Conservation (phyloP, 441 rosid genomes). For the Mallotus repandus region DNA sequence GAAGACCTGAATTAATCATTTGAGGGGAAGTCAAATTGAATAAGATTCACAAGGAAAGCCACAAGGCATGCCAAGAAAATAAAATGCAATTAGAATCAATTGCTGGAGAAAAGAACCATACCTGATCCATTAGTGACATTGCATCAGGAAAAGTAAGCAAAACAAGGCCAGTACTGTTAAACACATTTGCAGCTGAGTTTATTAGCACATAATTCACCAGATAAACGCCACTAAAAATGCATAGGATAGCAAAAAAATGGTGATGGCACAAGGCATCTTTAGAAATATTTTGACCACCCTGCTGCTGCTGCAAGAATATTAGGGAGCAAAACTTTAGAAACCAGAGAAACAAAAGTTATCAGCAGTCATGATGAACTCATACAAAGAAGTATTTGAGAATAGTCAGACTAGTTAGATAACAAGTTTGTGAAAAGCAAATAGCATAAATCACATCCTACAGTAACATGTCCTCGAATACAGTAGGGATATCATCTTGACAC, state of each 20-base stretch:
- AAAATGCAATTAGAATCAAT: constrained; percentile 12
- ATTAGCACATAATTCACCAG: constrained; percentile 75
- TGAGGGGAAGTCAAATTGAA: constrained; percentile 8
- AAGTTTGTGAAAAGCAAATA: neutral
- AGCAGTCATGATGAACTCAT: neutral
- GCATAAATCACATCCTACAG: neutral
- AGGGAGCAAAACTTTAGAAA: constrained; percentile 23
- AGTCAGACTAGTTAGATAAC: neutral
- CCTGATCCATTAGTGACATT: constrained; percentile 92
- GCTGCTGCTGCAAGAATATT: constrained; percentile 60
- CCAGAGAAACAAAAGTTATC: neutral
- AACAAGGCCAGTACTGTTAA: constrained; percentile 73
- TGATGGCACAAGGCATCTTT: constrained; percentile 60
- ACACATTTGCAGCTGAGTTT: constrained; percentile 82
- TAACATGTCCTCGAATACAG: neutral
- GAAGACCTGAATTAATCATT: constrained; percentile 51
- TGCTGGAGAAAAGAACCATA: constrained; percentile 22
- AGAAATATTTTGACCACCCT: constrained; percentile 45
- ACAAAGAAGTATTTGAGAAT: neutral
- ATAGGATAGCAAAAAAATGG: constrained; percentile 70
- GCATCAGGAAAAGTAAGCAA: constrained; percentile 90
- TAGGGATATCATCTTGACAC: neutral
- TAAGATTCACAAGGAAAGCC: constrained; percentile 20
- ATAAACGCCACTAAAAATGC: constrained; percentile 70
- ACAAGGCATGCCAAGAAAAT: constrained; percentile 4